Evolutionary conservation across 2,329 filamentous ascomycete genomes (phyloP), one percentile per base, ranked within the genome.

Genomic region (Xylogone sp.): DNA sequence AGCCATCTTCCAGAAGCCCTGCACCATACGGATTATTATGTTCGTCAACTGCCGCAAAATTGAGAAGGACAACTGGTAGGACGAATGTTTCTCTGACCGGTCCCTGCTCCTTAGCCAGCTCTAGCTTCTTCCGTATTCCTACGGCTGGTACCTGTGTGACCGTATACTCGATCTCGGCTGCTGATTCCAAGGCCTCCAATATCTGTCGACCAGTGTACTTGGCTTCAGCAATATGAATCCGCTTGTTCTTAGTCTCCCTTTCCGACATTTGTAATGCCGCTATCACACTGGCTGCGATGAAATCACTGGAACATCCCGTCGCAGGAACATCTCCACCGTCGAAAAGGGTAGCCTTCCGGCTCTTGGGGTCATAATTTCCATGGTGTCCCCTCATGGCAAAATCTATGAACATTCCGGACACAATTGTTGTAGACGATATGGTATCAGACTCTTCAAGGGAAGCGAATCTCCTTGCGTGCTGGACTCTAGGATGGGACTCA

Each of bases 321-420:
- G n/a, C n/a, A n/a, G n/a, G n/a, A n/a, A 46, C 46, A 20, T 53
- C 46, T 8, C 51, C 51, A 8, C 51, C 47, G 34, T 53, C 47
- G 46, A 42, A 46, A 16, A 53, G 18, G n/a, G 39, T 49, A 20
- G 46, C 47, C 18, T n/a, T 46, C 21, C 43, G 45, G n/a, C 13
- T 20, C n/a, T 42, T 34, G 4, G 31, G 9, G 21, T 49, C 51
- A 16, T 49, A 34, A 43, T 43, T 44, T 21, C 20, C 46, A n/a
- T 46, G 27, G 13, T 8, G 13, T 31, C 27, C 27, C 27, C 13
- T 7, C 27, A 31, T 31, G 27, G 27, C 27, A 31, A 31, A 83
- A 62, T 86, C 82, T 54, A 84, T 74, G 64, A 86, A 84, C 1
- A 70, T 65, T 0, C 76, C 77, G 46, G 70, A 78, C 18, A 75